Base-by-base conservation (phyloP, 345 rosid genomes). In the Salix udensis region DNA sequence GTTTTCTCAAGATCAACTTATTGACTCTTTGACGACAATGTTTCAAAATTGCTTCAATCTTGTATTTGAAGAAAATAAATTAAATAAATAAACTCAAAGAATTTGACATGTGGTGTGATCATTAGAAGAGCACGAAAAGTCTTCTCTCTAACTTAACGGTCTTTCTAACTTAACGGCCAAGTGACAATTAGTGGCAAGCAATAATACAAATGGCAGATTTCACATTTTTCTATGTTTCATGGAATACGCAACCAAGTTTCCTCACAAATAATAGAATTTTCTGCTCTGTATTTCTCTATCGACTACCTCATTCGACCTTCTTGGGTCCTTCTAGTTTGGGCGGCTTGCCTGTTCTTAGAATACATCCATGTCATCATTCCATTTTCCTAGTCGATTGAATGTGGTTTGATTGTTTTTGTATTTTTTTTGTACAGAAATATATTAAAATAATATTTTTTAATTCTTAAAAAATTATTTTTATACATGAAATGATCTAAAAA, bases 1-100 rank as follows among this genome's bases (percentile, higher is more conserved):
- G 3, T 21, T 34, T 18, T 18, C 18, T 3, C 2, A 48, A 46
- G 65, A 15, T 26, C 16, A n/a, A 66, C 77, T 3, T 66, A 1
- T 74, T 66, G 71, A 74, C 50, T 50, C 77, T 66, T 50, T 52
- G 71, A 67, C 77, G 46, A 67, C 44, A 24, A 1, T 36, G 2
- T 0, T 40, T 72, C 50, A 12, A 58, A 6, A 21, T 19, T 30
- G 28, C n/a, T 23, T 19, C n/a, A 13, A 44, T 16, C 24, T 13
- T 10, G 62, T 23, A 10, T 55, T 55, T 9, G 62, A 55, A 9
- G 62, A 55, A 34, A 34, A 34, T 34, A 34, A 34, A 34, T 34
- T 34, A 34, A 34, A n/a, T 55, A 9, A 55, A n/a, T n/a, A n/a
- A 55, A 8, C 62, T 58, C 23, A 2, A 2, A 21, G 62, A 55